Evolutionary conservation across 2,329 filamentous ascomycete genomes (phyloP), one percentile per base, ranked within the genome.

Genomic region (Ceratocystis huliohia): DNA sequence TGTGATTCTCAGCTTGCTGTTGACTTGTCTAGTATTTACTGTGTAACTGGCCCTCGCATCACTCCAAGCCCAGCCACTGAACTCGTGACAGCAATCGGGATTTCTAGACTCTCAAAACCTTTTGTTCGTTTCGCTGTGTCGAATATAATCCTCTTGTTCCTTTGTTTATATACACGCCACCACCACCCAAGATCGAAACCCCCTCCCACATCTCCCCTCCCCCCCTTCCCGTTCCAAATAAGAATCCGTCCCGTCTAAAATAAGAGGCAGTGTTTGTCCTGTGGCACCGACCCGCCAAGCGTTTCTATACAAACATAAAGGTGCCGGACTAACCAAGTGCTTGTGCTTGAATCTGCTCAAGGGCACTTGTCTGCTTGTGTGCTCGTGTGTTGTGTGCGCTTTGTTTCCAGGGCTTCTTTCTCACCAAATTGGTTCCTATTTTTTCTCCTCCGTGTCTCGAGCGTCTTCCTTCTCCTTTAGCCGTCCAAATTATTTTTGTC

Each of bases 371-470:
- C 37, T 48, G 45, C 45, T 48, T 48, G 45, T 41, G 57, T n/a
- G 30, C 28, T 41, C 37, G 57, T 33, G 37, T 20, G 30, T 44
- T 25, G 7, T 28, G 61, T 37, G 53, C n/a, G 28, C 53, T 59
- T 30, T 30, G 28, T 63, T 44, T 63, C 41, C 17, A 63, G 61
- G n/a, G 37, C 61, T 46, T 28, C 33, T 33, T 25, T n/a, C 28
- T 53, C 48, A 13, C 48, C 48, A 53, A 41, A 53, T 53, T 22
- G 20, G 17, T 10, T 5, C 7, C 53, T 59, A 37, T 59, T 59
- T 59, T 57, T 48, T 57, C 63, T 64, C 48, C 30, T 57, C 53
- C 37, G 37, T 66, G 61, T 67, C 64, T 65, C 53, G 63, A 44
- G 63, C 33, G 37, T 65, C 63, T n/a, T 65, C 57, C 46, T 66